Conservation (phyloP, 345 rosid genomes). For the Bruguiera sexangula region DNA sequence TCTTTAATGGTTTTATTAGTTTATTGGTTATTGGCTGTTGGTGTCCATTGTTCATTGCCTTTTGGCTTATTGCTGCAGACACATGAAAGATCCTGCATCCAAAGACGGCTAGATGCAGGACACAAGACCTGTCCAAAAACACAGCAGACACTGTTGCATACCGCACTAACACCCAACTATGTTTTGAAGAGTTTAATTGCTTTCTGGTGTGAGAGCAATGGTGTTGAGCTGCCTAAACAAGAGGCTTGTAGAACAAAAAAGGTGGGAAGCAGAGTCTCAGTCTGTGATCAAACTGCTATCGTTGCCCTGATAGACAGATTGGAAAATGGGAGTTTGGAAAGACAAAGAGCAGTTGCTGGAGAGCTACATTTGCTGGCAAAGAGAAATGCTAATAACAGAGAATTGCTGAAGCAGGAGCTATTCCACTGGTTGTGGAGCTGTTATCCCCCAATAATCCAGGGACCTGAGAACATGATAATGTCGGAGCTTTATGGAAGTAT, state of each 20-base stretch:
- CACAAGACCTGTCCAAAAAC: slow-evolving; percentile 97
- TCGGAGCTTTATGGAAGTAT: slow-evolving; percentile 96
- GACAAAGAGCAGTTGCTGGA: slow-evolving; percentile 93
- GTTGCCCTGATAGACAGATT: slow-evolving; percentile 40
- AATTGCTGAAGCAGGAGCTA: slow-evolving; percentile 94
- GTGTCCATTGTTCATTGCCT: slow-evolving; percentile 15
- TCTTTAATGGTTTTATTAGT: slow-evolving; percentile 1
- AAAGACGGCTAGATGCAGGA: slow-evolving; percentile 97
- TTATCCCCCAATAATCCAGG: slow-evolving; percentile 74
- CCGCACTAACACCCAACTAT: slow-evolving; percentile 85
- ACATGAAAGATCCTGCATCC: slow-evolving; percentile 92
- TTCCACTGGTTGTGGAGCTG: slow-evolving; percentile 82
- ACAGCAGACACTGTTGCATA: slow-evolving; percentile 83
- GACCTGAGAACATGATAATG: slow-evolving; percentile 89
- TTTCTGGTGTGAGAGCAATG: slow-evolving; percentile 96
- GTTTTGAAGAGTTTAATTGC: slow-evolving; percentile 89
- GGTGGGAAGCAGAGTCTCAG: slow-evolving; percentile 59
- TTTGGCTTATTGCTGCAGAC: slow-evolving; percentile 55
- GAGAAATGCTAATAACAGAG: slow-evolving; percentile 92
- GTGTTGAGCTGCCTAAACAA: slow-evolving; percentile 81
- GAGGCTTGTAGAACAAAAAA: slow-evolving; percentile 53
- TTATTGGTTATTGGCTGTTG: slow-evolving; percentile 2
- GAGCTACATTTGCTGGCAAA: slow-evolving; percentile 91
- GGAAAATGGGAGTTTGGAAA: slow-evolving; percentile 58
- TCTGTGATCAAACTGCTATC: slow-evolving; percentile 76